These are phyloP conservation scores for Isatis tinctoria DNA, from an alignment of 345 rosid species.

Conservation along the genomic window DNA sequence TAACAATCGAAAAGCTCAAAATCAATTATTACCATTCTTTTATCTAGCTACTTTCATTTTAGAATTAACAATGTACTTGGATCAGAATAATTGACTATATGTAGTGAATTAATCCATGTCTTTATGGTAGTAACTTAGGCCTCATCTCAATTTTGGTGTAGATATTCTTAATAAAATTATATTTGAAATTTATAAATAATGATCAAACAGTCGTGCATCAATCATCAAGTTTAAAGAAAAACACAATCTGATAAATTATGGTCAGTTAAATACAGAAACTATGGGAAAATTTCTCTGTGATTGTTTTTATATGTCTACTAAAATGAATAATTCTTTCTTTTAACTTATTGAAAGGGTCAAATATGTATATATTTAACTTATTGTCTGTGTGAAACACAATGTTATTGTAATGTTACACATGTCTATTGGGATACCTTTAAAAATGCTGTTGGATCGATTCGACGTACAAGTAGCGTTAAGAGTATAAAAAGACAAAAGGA, in stretches of 20 bases:
- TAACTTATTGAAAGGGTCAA: not conserved
- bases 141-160: not conserved
- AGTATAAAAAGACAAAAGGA: not conserved
- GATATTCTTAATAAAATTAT: no score
- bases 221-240: not conserved
- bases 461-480: not conserved
- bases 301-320: not conserved
- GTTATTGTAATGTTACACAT: conserved; percentile 14
- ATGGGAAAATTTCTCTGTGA: not conserved
- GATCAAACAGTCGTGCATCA: not conserved
- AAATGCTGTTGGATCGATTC: not conserved
- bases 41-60: not conserved
- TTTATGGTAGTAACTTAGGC: not conserved
- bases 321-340: not conserved
- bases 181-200: no score
- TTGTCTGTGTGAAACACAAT: not conserved
- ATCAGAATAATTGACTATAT: not conserved
- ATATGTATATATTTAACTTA: no score
- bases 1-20: no score
- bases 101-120: not conserved
- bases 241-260: not conserved
- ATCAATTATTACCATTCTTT: no score
- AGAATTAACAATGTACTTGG: not conserved
- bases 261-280: not conserved
- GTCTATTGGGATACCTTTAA: not conserved